Evolutionary conservation across 2,329 filamentous ascomycete genomes (phyloP), one percentile per base, ranked within the genome.

Genomic region (Ploettnerulaceae sp.): DNA sequence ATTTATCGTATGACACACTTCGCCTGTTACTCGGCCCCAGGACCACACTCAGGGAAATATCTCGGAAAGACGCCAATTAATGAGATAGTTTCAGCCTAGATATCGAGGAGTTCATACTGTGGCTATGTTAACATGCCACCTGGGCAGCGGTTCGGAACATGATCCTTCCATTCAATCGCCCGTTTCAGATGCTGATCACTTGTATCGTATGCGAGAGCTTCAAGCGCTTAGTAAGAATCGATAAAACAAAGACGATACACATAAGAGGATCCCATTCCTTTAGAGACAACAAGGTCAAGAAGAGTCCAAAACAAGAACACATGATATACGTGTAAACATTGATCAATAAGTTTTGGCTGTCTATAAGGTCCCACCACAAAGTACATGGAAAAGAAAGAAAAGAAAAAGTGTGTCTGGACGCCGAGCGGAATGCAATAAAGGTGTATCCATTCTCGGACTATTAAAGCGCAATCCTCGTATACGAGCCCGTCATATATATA

Each of bases 401-500:
- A 46, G 38, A 20, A 26, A 47, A 50, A 42, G 8, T 25, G 24
- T 44, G 36, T 45, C 33, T 48, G 21, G 47, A 57, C 48, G 47
- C 50, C 50, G 24, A 46, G 45, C 39, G 34, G 54, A 55, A 59
- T 57, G 54, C 55, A 55, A 46, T 49, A 52, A 55, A 45, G 41
- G 45, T 24, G 24, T 55, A 57, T 59, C 52, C 54, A 57, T 58
- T 59, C 49, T 46, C 51, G 48, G 50, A 58, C 52, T 59, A 60
- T 58, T 57, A 60, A 55, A 56, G 41, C 31, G 51, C 48, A 53
- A 46, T 52, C 47, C 51, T 51, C 50, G 47, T 40, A 57, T 58
- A 60, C 58, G 58, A 60, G 50, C 57, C 57, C 58, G 59, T 57
- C 56, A 60, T 57, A 57, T 59, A 57, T 53, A 57, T 44, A 46